Evolutionary conservation across 129 eudicot species (phyloP).

Genomic region (Pseudognaphalium luteoalbum): DNA sequence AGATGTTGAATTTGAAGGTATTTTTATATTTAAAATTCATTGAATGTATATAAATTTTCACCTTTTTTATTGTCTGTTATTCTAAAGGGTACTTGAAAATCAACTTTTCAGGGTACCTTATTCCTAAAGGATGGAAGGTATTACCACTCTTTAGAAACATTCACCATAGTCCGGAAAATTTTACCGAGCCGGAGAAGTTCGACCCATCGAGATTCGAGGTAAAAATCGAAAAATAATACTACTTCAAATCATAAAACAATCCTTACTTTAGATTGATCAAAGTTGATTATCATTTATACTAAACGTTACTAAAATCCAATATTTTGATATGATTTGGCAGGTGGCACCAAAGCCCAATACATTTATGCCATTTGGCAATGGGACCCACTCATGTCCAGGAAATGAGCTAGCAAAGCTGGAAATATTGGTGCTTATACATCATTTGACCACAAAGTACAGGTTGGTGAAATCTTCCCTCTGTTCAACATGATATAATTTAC

Average conservation of each 20-base stretch:
- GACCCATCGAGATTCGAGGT: slow-evolving; percentile 99
- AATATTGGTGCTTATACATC: slow-evolving; percentile 82
- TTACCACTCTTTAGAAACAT: slow-evolving; percentile 92
- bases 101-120: slow-evolving; percentile 65
- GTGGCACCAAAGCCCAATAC: slow-evolving; percentile 92
- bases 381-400: slow-evolving; percentile 94
- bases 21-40: too few species aligned
- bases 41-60: background rate
- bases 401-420: slow-evolving; percentile 94
- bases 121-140: slow-evolving; percentile 99
- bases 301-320: slow-evolving; percentile 13
- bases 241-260: background rate
- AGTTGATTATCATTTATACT: background rate
- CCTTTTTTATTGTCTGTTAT: background rate
- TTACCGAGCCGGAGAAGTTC: slow-evolving; percentile 82
- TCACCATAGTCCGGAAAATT: slow-evolving; percentile 88
- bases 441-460: slow-evolving; percentile 96
- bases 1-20: slow-evolving; percentile 98
- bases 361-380: slow-evolving; percentile 97
- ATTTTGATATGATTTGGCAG: slow-evolving; percentile 47
- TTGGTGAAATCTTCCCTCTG: slow-evolving; percentile 27
- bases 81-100: background rate
- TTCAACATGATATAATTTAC: slow-evolving; percentile 11
- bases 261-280: background rate
- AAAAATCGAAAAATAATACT: background rate